Evolutionary conservation across 257 asterid species (phyloP), one percentile per base, ranked within the genome.

Genomic region (Coffea eugenioides): DNA sequence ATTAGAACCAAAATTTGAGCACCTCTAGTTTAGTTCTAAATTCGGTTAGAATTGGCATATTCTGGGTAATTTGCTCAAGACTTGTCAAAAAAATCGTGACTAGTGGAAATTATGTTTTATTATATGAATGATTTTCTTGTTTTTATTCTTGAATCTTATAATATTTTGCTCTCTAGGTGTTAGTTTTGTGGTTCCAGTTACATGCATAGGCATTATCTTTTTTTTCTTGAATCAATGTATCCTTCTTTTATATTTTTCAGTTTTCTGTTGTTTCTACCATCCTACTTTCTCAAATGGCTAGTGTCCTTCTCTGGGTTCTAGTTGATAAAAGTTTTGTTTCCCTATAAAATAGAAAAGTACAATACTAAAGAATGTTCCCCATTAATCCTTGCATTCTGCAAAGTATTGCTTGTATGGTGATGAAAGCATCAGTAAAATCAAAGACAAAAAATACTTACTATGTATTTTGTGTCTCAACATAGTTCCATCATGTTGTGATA

Each of bases 101-200:
- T 41, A 52, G 48, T 52, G 43, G 5, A 5, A 11, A 76, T 76
- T 9, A 16, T 43, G 13, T 75, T 75, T 10, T 62, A 41, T 4
- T 11, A 27, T 14, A 39, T 51, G 75, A 51, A 52, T 25, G 15
- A n/a, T 62, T 62, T 62, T n/a, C 69, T 62, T 36, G 5, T 2
- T 39, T 59, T 59, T 21, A 0, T 68, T 66, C 31, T 48, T 39
- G 14, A 34, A 39, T 46, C 11, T 6, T 49, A 51, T 59, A 80
- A 36, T 51, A 27, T 39, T 0, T 54, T 25, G 5, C 11, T 8
- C 43, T 1, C 15, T 73, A 74, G 31, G 65, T 79, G 64, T 68
- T 79, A 71, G 79, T 75, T 79, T 75, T 83, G 72, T 16, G 79
- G 79, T 74, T 61, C 41, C 73, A 39, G 73, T 80, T 79, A 68